A percentile compares a stretch with the other conserved stretches of the same genome.
These are phyloP conservation scores for Trichopus zeylanicus DNA, from an alignment of 116 monocot genomes.

Conservation along the genomic window DNA sequence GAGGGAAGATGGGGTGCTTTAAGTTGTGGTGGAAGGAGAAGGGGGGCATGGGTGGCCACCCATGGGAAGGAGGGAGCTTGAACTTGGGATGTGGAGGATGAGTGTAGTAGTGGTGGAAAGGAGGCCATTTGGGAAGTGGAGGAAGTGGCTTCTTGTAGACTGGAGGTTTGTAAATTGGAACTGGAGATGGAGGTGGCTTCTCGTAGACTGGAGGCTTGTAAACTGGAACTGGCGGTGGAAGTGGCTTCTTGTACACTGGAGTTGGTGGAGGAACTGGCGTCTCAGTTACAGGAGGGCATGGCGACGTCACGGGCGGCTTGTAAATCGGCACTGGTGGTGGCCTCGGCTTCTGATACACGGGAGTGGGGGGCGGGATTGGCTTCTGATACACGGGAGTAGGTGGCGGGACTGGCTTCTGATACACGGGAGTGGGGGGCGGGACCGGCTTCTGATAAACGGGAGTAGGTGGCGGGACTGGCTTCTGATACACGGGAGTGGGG, in stretches of 20 bases:
- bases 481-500: no score
- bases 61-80: conserved; percentile 5
- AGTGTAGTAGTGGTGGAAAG: no score
- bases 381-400: conserved; percentile 7
- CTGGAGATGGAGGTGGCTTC: no score
- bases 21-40: conserved; percentile 7
- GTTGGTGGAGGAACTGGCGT: no score
- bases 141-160: conserved; percentile 28
- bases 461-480: no score
- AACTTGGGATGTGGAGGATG: conserved; percentile 13
- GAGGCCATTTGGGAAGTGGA: neutral
- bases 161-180: no score
- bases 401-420: conserved; percentile 16
- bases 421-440: no score
- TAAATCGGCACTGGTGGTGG: no score
- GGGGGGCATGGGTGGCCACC: conserved; percentile 12
- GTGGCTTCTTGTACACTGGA: conserved; percentile 3
- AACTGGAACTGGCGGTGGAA: conserved; percentile 7
- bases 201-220: conserved; percentile 14
- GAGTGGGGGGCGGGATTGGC: conserved; percentile 1
- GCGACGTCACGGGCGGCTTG: no score
- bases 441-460: no score
- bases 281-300: no score
- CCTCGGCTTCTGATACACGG: conserved; percentile 15
- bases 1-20: conserved; percentile 15